Evolutionary conservation across 2,329 filamentous ascomycete species (phyloP), one percentile per base, ranked within the genome.

Genomic region (Pseudocercospora cruenta): DNA sequence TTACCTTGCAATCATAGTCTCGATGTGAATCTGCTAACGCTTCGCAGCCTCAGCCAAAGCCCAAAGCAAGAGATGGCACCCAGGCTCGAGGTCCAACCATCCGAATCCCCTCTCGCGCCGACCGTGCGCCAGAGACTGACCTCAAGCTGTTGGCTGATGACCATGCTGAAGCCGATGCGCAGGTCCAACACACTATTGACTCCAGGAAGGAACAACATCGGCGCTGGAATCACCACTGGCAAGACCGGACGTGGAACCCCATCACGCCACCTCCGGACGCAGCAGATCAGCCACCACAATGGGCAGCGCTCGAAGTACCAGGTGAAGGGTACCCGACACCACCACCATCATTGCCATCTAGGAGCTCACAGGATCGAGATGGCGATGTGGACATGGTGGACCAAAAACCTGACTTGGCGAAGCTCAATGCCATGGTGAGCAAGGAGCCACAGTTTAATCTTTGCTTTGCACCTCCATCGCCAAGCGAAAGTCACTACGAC

Each of bases 221-320:
- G 73, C 89, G 91, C 77, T 97, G 94, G 93, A 97, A 97, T 80
- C 86, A 91, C 73, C 91, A 92, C 75, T 93, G 92, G 82, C 87
- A 96, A 74, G 94, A 98, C 81, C 86, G 93, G 77, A 97, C 94
- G 68, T 89, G 90, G 81, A 89, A 90, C 70, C 93, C 94, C 59
- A 86, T 98, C 70, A 92, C 91, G 59, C 93, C 93, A 22, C 88
- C 92, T 51, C 84, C 87, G 74, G 90, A 92, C 66, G 84, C 66
- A 16, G 65, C 66, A 16, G 73, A 74, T 28, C 64, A 71, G 49
- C 67, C 65, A n/a, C 71, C 69, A 9, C 70, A 70, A 54, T 77
- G 76, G 71, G 73, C 71, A 33, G 68, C 72, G 24, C 69, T 76
- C 24, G 67, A 71, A 66, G 72, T 47, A 26, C 55, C 55, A 8